These are phyloP conservation scores for California macrophylla DNA, from an alignment of 441 rosid species.

Conservation along the genomic window DNA sequence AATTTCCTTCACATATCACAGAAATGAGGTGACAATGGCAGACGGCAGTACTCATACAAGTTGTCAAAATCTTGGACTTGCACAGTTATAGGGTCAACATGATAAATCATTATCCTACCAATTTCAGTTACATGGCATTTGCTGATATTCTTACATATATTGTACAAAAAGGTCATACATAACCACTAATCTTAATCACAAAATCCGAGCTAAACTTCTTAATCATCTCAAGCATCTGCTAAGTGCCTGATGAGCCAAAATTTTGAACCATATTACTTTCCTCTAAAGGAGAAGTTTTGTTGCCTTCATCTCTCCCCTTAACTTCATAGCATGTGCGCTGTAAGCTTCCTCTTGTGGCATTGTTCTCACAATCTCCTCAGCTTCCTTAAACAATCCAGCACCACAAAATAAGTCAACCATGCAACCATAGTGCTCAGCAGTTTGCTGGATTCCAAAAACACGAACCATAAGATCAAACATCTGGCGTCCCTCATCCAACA, in stretches of 20 bases:
- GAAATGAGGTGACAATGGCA: background rate
- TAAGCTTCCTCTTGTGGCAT: conserved; percentile 27
- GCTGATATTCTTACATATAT: background rate
- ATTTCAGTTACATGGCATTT: background rate
- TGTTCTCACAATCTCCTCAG: conserved; percentile 29
- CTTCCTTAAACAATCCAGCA: conserved; percentile 33
- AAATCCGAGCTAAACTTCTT: background rate
- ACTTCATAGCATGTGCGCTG: conserved; percentile 7
- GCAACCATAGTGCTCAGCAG: conserved; percentile 40
- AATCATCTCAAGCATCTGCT: background rate
- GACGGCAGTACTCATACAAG: background rate
- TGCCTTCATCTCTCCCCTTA: background rate
- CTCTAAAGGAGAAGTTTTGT: background rate
- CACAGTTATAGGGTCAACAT: background rate
- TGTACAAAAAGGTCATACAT: background rate
- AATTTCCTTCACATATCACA: background rate
- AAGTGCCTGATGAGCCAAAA: background rate
- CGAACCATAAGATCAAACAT: conserved; percentile 32
- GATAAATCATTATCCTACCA: background rate
- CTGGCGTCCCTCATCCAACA: conserved; percentile 32
- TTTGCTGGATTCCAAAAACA: conserved; percentile 32
- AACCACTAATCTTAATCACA: background rate
- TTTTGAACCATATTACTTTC: background rate
- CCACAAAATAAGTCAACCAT: conserved; percentile 47
- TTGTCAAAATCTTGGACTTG: background rate